Evolutionary conservation across 139 green algal species (phyloP), one percentile per base, ranked within the genome.

Genomic region (Nannochloris sp.): DNA sequence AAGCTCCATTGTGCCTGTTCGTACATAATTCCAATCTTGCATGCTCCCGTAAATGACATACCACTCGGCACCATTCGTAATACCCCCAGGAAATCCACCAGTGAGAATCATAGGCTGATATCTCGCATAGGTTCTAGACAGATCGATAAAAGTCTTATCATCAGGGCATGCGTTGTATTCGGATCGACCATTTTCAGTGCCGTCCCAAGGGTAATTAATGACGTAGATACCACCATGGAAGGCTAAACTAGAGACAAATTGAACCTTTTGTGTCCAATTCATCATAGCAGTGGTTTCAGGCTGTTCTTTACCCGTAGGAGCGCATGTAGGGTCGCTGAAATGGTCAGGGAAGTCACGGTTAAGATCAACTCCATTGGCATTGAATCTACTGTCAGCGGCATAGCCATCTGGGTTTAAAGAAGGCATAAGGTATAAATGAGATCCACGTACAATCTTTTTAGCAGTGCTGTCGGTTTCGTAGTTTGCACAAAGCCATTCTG

Each of bases 341-440:
- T 79, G 77, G 73, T 97, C 91, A 7, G 91, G 91, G 66, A 96
- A 97, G 75, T 96, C 79, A 24, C 91, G 79, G 66, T 97, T 97
- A 24, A 97, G 73, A 71, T 97, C 91, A 25, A 83, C 38, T 9
- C 47, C 55, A 14, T 59, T 60, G 13, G n/a, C n/a, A 61, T 93
- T 94, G 10, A 61, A 69, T 0, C 87, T 66, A 0, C 9, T 27
- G 4, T 36, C 38, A 24, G 2, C 2, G 0, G 64, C 65, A 67
- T 92, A 97, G 19, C 91, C 91, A 67, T 97, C 91, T 6, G 91
- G 91, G 71, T 97, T 97, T 44, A 93, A 76, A 23, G 79, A 79
- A 1, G 83, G 83, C 34, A 96, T 37, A 5, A 97, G 45, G 47
- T 75, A 79, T 35, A 92, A 65, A 63, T 88, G 70, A 67, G 90